Conservation (phyloP, 257 asterid species). For the Handroanthus guayacan region DNA sequence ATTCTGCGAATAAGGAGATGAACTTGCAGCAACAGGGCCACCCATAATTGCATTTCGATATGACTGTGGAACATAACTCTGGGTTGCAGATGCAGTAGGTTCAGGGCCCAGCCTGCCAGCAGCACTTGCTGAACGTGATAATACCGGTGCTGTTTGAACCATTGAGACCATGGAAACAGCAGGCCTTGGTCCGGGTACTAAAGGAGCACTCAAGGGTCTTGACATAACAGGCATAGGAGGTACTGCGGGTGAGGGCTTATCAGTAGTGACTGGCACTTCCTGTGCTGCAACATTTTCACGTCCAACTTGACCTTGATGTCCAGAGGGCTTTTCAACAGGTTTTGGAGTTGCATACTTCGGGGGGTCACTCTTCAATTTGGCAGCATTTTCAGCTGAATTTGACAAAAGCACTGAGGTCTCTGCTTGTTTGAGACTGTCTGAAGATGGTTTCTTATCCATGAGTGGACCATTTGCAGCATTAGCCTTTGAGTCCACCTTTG, state of each 20-base stretch:
- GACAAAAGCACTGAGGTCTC: slow-evolving; percentile 39
- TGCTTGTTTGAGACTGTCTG: slow-evolving; percentile 52
- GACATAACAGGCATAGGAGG: slow-evolving; percentile 59
- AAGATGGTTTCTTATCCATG: slow-evolving; percentile 47
- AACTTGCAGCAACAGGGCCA: slow-evolving; percentile 50
- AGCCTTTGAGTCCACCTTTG: slow-evolving; percentile 48
- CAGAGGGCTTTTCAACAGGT: slow-evolving; percentile 43
- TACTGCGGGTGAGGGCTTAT: slow-evolving; percentile 51
- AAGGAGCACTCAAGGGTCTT: slow-evolving; percentile 88
- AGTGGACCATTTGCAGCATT: slow-evolving; percentile 40
- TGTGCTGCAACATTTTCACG: slow-evolving; percentile 45
- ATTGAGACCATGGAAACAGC: slow-evolving; percentile 55
- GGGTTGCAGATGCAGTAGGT: slow-evolving; percentile 52
- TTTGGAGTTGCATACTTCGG: slow-evolving; percentile 47
- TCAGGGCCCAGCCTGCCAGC: slow-evolving; percentile 83
- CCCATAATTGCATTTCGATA: slow-evolving; percentile 88
- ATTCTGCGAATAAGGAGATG: slow-evolving; percentile 56
- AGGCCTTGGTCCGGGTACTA: slow-evolving; percentile 62
- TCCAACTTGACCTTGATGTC: slow-evolving; percentile 37
- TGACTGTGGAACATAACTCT: slow-evolving; percentile 71
- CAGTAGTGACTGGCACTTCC: slow-evolving; percentile 43
- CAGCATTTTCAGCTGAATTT: slow-evolving; percentile 49
- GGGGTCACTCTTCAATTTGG: slow-evolving; percentile 44
- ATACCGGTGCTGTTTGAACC: slow-evolving; percentile 61
- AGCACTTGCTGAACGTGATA: slow-evolving; percentile 81